Evolutionary conservation across 2,329 filamentous ascomycete genomes (phyloP).

Genomic region (Botrytis tulipae): DNA sequence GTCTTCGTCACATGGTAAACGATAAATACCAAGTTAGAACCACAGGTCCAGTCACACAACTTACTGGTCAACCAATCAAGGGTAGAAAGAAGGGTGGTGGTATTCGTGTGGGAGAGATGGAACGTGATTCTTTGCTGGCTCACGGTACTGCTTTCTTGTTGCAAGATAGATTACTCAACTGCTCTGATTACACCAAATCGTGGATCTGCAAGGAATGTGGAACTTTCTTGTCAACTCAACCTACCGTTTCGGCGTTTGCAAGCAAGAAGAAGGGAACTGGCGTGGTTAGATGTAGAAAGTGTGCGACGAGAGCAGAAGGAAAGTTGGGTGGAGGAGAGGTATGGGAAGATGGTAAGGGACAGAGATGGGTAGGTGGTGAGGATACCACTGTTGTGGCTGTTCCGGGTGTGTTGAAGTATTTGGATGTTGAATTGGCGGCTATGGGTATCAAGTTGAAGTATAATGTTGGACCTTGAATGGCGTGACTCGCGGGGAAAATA

Average conservation of each 20-base stretch:
- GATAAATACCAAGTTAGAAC: slow-evolving; percentile 99
- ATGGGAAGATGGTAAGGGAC: slow-evolving; percentile 89
- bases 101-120: slow-evolving; percentile 99
- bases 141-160: slow-evolving; percentile 94
- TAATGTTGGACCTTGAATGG: slow-evolving; percentile 54
- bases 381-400: slow-evolving; percentile 90
- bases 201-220: slow-evolving; percentile 91
- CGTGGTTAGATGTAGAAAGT: slow-evolving; percentile 76
- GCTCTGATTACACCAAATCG: slow-evolving; percentile 85
- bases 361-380: slow-evolving; percentile 82
- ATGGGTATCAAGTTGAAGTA: slow-evolving; percentile 98
- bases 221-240: slow-evolving; percentile 84
- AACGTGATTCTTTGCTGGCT: slow-evolving; percentile 89
- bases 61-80: slow-evolving; percentile 96
- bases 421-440: slow-evolving; percentile 91
- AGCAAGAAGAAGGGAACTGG: slow-evolving; percentile 64
- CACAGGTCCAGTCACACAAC: slow-evolving; percentile 83
- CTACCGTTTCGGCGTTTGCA: slow-evolving; percentile 65
- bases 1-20: slow-evolving; percentile 98
- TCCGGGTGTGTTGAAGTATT: slow-evolving; percentile 85
- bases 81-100: slow-evolving; percentile 93
- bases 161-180: slow-evolving; percentile 95
- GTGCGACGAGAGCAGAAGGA: slow-evolving; percentile 51
- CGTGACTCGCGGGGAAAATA: neutral
- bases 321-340: slow-evolving; percentile 62